Conservation (phyloP, 2,329 filamentous ascomycete species). For the Neopestalotiopsis rosae region DNA sequence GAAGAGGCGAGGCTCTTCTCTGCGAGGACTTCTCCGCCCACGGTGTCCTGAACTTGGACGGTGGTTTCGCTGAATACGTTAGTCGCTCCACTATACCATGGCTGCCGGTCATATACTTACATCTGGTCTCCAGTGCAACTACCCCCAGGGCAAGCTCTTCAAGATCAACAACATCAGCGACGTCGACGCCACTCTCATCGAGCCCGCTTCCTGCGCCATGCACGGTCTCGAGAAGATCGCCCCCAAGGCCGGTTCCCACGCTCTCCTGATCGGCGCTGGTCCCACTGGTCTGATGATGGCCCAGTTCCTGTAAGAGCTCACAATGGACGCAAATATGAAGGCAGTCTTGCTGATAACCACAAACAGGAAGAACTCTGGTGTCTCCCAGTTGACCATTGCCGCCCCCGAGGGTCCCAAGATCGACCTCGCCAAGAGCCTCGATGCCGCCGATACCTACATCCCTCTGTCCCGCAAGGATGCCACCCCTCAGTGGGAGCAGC, state of each 20-base stretch:
- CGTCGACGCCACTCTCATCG: slow-evolving; percentile 72
- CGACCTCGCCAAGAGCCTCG: slow-evolving; percentile 66
- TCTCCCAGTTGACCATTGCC: slow-evolving; percentile 73
- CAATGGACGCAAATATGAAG: slow-evolving; percentile 13
- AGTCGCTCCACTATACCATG: slow-evolving; percentile 11
- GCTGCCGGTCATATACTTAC: neutral
- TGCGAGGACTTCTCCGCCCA: slow-evolving; percentile 74
- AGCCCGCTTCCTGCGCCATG: slow-evolving; percentile 74
- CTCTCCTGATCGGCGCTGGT: slow-evolving; percentile 70
- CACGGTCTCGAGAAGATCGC: slow-evolving; percentile 73
- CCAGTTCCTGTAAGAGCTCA: slow-evolving; percentile 33
- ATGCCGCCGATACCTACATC: slow-evolving; percentile 59
- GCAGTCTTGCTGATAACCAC: neutral
- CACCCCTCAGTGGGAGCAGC: slow-evolving; percentile 62
- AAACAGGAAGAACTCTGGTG: slow-evolving; percentile 58
- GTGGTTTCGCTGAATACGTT: slow-evolving; percentile 74
- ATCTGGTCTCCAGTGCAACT: slow-evolving; percentile 42
- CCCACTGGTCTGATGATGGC: slow-evolving; percentile 65
- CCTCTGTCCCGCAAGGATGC: slow-evolving; percentile 60
- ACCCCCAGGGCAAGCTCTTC: slow-evolving; percentile 62
- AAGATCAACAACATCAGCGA: slow-evolving; percentile 69
- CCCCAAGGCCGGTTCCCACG: slow-evolving; percentile 67
- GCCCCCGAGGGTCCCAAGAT: slow-evolving; percentile 73
- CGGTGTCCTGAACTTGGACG: slow-evolving; percentile 67
- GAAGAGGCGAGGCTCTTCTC: slow-evolving; percentile 68